Evolutionary conservation across 352 stramenopile genomes (phyloP), one percentile per base, ranked within the genome.

Genomic region (Pythium biforme): DNA sequence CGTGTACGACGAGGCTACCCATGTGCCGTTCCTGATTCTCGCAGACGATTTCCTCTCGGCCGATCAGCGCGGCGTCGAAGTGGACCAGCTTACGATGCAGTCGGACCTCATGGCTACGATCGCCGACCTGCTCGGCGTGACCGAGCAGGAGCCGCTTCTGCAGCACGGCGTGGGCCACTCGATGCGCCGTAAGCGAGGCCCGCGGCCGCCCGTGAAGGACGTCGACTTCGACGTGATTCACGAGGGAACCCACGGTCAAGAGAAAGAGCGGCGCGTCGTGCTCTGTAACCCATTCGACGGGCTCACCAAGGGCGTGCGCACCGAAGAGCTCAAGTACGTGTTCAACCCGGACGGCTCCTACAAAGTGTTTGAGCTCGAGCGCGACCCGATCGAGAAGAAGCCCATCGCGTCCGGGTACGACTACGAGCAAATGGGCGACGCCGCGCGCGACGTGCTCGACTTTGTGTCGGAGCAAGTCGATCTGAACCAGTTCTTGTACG

Each of bases 251-350:
- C 39, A 75, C 15, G 56, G 45, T 1, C 52, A 70, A 17, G 46
- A 55, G 14, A 40, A 33, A 7, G 75, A 81, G 15, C 81, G 81
- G 9, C 76, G 71, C 22, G 79, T 87, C 19, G 52, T 90, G 37
- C 46, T 88, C 63, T 90, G 81, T 53, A 90, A 90, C 49, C 79
- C 81, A 29, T 90, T 90, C 69, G 78, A 87, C 50, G 77, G 81
- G 20, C 77, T 83, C 66, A 88, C 70, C 41, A 86, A 88, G 63
- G 78, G 79, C 17, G 75, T 82, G 10, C 77, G 76, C 27, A 90
- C 81, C 0, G 78, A 90, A 55, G 70, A 84, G 43, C 69, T 77
- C 66, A 90, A 90, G 73, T 90, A 85, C 67, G 73, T 83, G n/a
- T 90, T 83, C 70, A 79, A 83, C 43, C 69, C 76, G 0, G 79